Percentiles rank a stretch among this genome's conserved stretches.
Conservation (phyloP, 768 basidiomycete genomes). For the Saitozyma sp. region DNA sequence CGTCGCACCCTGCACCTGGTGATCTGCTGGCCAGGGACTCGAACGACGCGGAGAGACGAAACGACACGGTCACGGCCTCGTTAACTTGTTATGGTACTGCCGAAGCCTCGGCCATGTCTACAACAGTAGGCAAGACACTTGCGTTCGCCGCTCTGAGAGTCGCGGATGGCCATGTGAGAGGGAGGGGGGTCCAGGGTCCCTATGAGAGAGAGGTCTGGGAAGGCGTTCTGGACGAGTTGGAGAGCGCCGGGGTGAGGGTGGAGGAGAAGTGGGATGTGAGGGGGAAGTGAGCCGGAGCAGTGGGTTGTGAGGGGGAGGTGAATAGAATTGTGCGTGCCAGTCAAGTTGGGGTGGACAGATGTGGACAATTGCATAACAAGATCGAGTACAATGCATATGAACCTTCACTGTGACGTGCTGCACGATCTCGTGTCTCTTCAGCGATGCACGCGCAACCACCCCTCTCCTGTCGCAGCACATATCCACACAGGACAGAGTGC, state of each 20-base stretch:
- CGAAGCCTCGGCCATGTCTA: slow-evolving; percentile 77
- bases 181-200: slow-evolving; percentile 70
- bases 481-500: too few species aligned
- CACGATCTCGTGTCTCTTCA: too few species aligned
- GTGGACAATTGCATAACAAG: too few species aligned
- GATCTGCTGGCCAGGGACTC: not conserved
- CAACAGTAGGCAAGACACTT: slow-evolving; percentile 82
- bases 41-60: slow-evolving; percentile 8
- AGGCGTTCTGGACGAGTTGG: slow-evolving; percentile 65
- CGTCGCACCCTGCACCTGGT: not conserved
- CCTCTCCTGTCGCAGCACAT: too few species aligned
- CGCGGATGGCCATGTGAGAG: slow-evolving; percentile 61
- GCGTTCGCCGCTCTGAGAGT: slow-evolving; percentile 75
- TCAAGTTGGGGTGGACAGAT: too few species aligned
- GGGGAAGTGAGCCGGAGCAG: slow-evolving; percentile 21
- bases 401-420: too few species aligned
- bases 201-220: slow-evolving; percentile 63
- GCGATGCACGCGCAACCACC: too few species aligned
- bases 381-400: too few species aligned
- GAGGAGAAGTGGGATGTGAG: slow-evolving; percentile 38
- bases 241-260: slow-evolving; percentile 55
- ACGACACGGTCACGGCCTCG: slow-evolving; percentile 65
- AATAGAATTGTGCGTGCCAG: too few species aligned
- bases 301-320: slow-evolving; percentile 13
- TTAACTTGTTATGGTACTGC: slow-evolving; percentile 65